Evolutionary conservation across 108 stramenopile species (phyloP).

Genomic region (Stephanodiscus minutulus): DNA sequence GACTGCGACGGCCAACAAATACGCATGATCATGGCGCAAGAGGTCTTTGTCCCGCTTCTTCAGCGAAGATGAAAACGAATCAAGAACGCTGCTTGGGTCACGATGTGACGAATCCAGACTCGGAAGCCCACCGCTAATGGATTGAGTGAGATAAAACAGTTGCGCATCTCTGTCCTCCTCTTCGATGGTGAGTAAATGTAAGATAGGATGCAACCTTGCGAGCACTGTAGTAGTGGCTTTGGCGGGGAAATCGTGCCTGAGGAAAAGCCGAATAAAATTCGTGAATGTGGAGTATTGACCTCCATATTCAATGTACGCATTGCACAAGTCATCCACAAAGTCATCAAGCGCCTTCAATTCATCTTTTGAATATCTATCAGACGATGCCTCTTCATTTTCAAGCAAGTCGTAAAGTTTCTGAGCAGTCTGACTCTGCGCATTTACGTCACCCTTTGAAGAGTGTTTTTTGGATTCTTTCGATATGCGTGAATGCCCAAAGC

Average conservation of each 20-base stretch:
- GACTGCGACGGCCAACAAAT: slow-evolving; percentile 37
- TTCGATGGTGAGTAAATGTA: slow-evolving; percentile 70
- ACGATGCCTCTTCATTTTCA: slow-evolving; percentile 8
- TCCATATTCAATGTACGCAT: slow-evolving; percentile 74
- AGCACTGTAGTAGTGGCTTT: slow-evolving; percentile 54
- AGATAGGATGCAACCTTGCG: slow-evolving; percentile 55
- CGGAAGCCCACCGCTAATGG: slow-evolving; percentile 39
- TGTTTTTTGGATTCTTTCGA: slow-evolving; percentile 15
- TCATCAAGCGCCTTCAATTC: slow-evolving; percentile 64
- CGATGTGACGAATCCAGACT: slow-evolving; percentile 39
- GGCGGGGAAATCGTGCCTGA: slow-evolving; percentile 66
- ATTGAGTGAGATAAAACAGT: slow-evolving; percentile 13
- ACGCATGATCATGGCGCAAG: slow-evolving; percentile 39
- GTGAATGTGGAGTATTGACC: slow-evolving; percentile 76
- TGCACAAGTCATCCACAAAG: slow-evolving; percentile 75
- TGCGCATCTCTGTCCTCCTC: slow-evolving; percentile 37
- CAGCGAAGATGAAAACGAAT: slow-evolving; percentile 35
- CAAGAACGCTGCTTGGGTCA: slow-evolving; percentile 37
- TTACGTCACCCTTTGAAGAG: slow-evolving; percentile 23
- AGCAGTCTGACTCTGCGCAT: slow-evolving; percentile 27
- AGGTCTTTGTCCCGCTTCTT: slow-evolving; percentile 26
- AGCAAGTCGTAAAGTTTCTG: slow-evolving; percentile 3
- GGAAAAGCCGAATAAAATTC: slow-evolving; percentile 65
- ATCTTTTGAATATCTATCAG: slow-evolving; percentile 32
- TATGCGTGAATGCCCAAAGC: slow-evolving; percentile 50